Evolutionary conservation across 1,284 basidiomycete species (phyloP).

Genomic region (Naganishia cerealis): DNA sequence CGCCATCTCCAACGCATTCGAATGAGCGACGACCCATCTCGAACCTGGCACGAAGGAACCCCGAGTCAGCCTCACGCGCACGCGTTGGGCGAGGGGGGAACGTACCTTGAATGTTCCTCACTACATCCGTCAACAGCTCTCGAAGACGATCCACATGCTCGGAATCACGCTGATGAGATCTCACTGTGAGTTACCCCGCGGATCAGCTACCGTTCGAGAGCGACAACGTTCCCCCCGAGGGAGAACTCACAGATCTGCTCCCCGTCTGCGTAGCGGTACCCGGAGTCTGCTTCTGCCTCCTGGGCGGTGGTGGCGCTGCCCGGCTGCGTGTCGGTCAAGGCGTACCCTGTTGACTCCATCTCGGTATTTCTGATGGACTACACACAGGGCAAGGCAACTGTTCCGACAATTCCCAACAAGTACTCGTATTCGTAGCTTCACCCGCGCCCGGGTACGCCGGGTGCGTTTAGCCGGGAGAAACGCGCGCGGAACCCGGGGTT

Average conservation of each 20-base stretch:
- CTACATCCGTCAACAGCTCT: constrained; percentile 71
- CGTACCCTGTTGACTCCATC: constrained; percentile 26
- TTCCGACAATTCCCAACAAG: too few species aligned
- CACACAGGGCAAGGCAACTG: too few species aligned
- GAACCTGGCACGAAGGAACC: constrained; percentile 59
- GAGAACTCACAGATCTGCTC: constrained; percentile 74
- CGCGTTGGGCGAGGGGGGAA: neutral
- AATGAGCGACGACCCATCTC: constrained; percentile 76
- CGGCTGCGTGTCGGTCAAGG: constrained; percentile 1
- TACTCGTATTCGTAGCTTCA: too few species aligned
- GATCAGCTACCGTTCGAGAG: neutral
- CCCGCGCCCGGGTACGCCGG: too few species aligned
- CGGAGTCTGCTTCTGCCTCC: constrained; percentile 50
- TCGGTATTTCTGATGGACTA: too few species aligned
- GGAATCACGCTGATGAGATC: constrained; percentile 79
- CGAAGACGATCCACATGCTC: constrained; percentile 72
- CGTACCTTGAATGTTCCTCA: constrained; percentile 75
- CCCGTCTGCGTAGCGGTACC: constrained; percentile 62
- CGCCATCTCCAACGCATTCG: constrained; percentile 72
- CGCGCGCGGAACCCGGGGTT: too few species aligned
- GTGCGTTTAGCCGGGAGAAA: too few species aligned
- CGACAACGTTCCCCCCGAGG: constrained; percentile 5
- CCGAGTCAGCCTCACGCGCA: neutral
- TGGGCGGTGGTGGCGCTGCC: neutral
- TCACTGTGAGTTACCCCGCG: constrained; percentile 59